Conservation (phyloP, 768 basidiomycete species). For the Rhizopogon salebrosus region DNA sequence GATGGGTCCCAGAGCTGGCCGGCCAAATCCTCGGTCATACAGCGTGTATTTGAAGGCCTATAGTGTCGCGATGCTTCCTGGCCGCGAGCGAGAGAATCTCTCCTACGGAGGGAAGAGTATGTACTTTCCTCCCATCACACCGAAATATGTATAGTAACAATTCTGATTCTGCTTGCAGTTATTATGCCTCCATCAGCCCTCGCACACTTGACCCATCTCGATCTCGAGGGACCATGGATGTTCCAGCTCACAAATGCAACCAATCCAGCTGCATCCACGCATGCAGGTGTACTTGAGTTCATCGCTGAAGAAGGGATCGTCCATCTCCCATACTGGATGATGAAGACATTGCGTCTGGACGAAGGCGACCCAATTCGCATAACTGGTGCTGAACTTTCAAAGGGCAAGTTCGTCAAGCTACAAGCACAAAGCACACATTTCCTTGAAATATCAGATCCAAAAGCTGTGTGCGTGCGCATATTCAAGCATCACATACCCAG, state of each 20-base stretch:
- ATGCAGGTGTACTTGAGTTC: conserved; percentile 97
- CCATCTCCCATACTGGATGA: conserved; percentile 98
- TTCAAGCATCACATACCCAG: not conserved
- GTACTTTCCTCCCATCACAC: conserved; percentile 31
- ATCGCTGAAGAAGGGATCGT: conserved; percentile 96
- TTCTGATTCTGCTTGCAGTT: conserved; percentile 42
- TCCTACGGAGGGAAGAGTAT: conserved; percentile 96
- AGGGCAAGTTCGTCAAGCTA: conserved; percentile 94
- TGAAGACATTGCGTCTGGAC: conserved; percentile 88
- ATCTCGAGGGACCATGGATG: conserved; percentile 91
- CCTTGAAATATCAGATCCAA: conserved; percentile 94
- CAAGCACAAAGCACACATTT: conserved; percentile 96
- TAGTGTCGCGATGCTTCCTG: conserved; percentile 90
- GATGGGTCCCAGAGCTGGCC: conserved; percentile 40
- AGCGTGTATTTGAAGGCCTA: conserved; percentile 94
- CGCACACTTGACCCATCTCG: conserved; percentile 80
- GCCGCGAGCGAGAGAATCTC: conserved; percentile 81
- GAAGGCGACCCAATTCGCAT: conserved; percentile 96
- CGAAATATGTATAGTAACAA: conserved; percentile 6
- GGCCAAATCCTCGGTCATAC: conserved; percentile 65
- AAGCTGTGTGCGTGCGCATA: conserved; percentile 76
- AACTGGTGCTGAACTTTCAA: conserved; percentile 80
- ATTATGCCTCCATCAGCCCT: conserved; percentile 97
- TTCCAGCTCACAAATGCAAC: conserved; percentile 91
- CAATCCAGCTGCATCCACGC: conserved; percentile 80